Conservation (phyloP, 2,329 filamentous ascomycete species). For the Gyromitra esculenta region DNA sequence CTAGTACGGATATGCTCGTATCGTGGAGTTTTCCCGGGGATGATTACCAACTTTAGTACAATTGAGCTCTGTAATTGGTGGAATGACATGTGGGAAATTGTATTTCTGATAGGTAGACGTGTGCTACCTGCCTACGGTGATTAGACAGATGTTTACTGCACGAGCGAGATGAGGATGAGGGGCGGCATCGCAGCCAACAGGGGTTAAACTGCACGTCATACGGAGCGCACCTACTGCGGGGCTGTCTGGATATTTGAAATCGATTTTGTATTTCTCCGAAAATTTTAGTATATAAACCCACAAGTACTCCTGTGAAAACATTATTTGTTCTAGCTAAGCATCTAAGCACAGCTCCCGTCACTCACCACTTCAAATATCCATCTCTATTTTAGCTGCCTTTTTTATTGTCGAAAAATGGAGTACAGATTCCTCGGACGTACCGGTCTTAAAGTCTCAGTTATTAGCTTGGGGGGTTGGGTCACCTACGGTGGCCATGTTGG, state of each 20-base stretch:
- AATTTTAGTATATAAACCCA: constrained; percentile 32
- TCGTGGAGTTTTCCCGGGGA: constrained; percentile 1
- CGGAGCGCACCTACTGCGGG: constrained; percentile 22
- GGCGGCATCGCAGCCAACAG: constrained; percentile 24
- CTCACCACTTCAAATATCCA: neutral
- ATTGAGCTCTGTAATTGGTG: constrained; percentile 22
- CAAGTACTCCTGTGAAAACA: neutral
- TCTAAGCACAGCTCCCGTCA: constrained; percentile 6
- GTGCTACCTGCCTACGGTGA: constrained; percentile 34
- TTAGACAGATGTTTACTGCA: constrained; percentile 29
- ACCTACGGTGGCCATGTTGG: constrained; percentile 79
- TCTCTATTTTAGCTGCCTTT: neutral
- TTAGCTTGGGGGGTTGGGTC: constrained; percentile 76
- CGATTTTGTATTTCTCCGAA: neutral
- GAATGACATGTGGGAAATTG: neutral
- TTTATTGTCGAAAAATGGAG: constrained; percentile 65
- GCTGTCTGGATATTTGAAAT: constrained; percentile 26
- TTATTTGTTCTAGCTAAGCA: constrained; percentile 5
- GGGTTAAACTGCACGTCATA: constrained; percentile 30
- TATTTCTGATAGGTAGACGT: constrained; percentile 1
- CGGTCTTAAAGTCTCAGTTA: constrained; percentile 77
- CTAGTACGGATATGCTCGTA: constrained; percentile 4
- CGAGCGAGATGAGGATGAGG: constrained; percentile 26
- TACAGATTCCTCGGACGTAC: constrained; percentile 77
- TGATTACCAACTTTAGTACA: constrained; percentile 17